Percentiles rank a stretch among this genome's conserved stretches.
Evolutionary conservation across 1,139 yeast genomes (phyloP).

Genomic region (Blastobotrys illinoisensis): DNA sequence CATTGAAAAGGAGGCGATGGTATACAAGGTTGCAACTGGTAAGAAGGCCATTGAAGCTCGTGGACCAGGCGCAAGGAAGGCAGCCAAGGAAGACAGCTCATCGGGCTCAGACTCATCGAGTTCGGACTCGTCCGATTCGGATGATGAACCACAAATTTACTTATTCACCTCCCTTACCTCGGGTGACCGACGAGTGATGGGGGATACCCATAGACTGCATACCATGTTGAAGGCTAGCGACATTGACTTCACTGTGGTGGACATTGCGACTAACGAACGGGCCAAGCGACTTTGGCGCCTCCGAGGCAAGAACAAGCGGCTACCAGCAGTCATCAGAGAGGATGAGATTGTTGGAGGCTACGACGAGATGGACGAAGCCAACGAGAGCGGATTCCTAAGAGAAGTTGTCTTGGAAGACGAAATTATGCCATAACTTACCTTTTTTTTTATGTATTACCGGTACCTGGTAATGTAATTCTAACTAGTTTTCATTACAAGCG

Average conservation of each 20-base stretch:
- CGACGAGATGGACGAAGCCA: slow-evolving; percentile 40
- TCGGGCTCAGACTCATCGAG: slow-evolving; percentile 4
- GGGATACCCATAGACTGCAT: slow-evolving; percentile 71
- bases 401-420: slow-evolving; percentile 32
- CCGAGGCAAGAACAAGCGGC: slow-evolving; percentile 61
- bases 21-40: not conserved
- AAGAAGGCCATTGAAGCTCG: not conserved
- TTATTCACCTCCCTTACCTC: slow-evolving; percentile 86
- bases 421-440: slow-evolving; percentile 9
- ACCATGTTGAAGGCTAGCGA: slow-evolving; percentile 75
- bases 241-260: slow-evolving; percentile 63
- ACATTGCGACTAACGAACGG: slow-evolving; percentile 80
- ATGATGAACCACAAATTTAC: slow-evolving; percentile 36
- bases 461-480: too few species aligned
- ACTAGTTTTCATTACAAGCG: too few species aligned
- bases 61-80: not conserved
- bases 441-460: not conserved
- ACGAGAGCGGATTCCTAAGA: slow-evolving; percentile 20
- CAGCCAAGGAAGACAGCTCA: not conserved
- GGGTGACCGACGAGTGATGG: slow-evolving; percentile 73
- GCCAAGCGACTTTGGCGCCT: slow-evolving; percentile 86
- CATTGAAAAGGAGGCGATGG: not conserved
- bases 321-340: slow-evolving; percentile 94
- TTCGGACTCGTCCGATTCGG: slow-evolving; percentile 7
- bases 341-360: slow-evolving; percentile 75